These are phyloP conservation scores for Mikania micrantha DNA, from an alignment of 129 eudicot genomes.

Conservation along the genomic window DNA sequence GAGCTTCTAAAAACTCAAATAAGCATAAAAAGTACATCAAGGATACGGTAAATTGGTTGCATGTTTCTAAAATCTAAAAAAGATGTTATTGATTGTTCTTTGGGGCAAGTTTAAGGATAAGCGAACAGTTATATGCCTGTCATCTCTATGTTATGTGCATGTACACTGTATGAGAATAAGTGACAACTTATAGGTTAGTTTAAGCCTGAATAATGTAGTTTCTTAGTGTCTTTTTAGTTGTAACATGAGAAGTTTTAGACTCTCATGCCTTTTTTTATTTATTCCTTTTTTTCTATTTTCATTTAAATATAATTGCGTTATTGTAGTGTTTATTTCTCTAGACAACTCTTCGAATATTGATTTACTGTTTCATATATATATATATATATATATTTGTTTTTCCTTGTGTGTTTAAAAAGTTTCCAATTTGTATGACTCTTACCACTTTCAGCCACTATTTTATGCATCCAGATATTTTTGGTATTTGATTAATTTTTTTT, in stretches of 20 bases:
- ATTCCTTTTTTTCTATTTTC: neutral
- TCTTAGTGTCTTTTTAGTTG: neutral
- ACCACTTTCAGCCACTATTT: neutral
- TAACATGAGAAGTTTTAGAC: neutral
- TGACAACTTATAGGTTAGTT: neutral
- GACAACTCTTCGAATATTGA: neutral
- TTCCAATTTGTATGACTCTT: neutral
- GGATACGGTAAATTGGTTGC: neutral
- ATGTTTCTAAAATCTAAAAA: neutral
- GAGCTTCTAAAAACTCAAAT: conserved; percentile 7
- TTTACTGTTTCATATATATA: no score
- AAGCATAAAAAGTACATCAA: neutral
- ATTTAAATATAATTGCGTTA: neutral
- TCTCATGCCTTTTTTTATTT: neutral
- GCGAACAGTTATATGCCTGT: neutral
- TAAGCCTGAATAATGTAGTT: neutral
- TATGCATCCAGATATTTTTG: neutral
- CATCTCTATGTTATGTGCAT: neutral
- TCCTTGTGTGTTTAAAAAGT: neutral
- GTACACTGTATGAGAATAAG: neutral
- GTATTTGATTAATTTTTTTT: neutral
- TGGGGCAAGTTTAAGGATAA: neutral
- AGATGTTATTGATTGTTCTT: neutral
- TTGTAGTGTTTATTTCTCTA: neutral
- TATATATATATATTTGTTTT: no score